Conservation (phyloP, 768 basidiomycete species). For the Guyanaporus albipodus region DNA sequence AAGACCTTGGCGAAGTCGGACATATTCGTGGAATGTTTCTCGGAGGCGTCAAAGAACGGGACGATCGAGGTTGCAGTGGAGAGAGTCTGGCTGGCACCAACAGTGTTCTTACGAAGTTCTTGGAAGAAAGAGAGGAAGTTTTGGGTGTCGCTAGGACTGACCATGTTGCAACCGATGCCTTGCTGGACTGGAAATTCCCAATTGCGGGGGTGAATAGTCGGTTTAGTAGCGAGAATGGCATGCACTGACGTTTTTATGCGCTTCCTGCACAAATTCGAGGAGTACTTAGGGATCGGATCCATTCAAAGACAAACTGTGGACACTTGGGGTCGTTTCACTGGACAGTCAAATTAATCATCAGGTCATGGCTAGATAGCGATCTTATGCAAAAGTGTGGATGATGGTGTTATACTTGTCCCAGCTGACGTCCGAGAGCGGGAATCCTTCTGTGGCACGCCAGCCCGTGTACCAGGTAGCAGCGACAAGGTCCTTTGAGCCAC, state of each 20-base stretch:
- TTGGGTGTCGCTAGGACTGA: slow-evolving; percentile 52
- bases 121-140: slow-evolving; percentile 79
- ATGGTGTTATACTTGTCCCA: slow-evolving; percentile 73
- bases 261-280: slow-evolving; percentile 51
- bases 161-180: slow-evolving; percentile 68
- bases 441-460: slow-evolving; percentile 41
- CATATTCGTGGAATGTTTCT: slow-evolving; percentile 62
- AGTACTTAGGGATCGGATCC: slow-evolving; percentile 47
- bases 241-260: slow-evolving; percentile 33
- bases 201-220: slow-evolving; percentile 35
- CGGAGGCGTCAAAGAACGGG: slow-evolving; percentile 60
- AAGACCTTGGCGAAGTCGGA: slow-evolving; percentile 68
- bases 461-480: slow-evolving; percentile 54
- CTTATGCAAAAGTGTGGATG: slow-evolving; percentile 64
- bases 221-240: background rate
- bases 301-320: slow-evolving; percentile 28
- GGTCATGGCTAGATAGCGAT: background rate
- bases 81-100: slow-evolving; percentile 52
- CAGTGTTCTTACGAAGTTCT: slow-evolving; percentile 53
- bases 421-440: slow-evolving; percentile 49
- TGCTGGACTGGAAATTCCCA: slow-evolving; percentile 79
- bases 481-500: slow-evolving; percentile 18
- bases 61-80: slow-evolving; percentile 63
- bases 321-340: slow-evolving; percentile 34
- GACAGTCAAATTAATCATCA: background rate